phyloP scores from a whole-genome alignment of 164 flowering plant genomes.

The Vitis vinifera region ASM3070453v1 NC_081815.1:3020501-3021000 shows the following conservation, averaged over 20 bases:
- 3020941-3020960: slow-evolving; percentile 61
- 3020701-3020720: slow-evolving; percentile 11
- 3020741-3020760: slow-evolving; percentile 33
- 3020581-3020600: slow-evolving; percentile 20
- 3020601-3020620: slow-evolving; percentile 10
- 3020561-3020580: slow-evolving; percentile 12
- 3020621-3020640: slow-evolving; percentile 8
- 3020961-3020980: slow-evolving; percentile 65
- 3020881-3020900: slow-evolving; percentile 27
- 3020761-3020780: slow-evolving; percentile 13
- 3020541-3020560: slow-evolving; percentile 2
- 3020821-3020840: slow-evolving; percentile 12
- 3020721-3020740: slow-evolving; percentile 27
- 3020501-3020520: slow-evolving; percentile 12
- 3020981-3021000: slow-evolving; percentile 58
- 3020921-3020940: slow-evolving; percentile 82
- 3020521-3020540: slow-evolving; percentile 16
- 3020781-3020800: slow-evolving; percentile 19
- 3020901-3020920: slow-evolving; percentile 56
- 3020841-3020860: slow-evolving; percentile 22
- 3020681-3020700: slow-evolving; percentile 19
- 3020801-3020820: slow-evolving; percentile 8
- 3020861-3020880: slow-evolving; percentile 34
- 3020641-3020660: slow-evolving; percentile 15
- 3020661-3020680: slow-evolving; percentile 16